Conservation (phyloP, 2,329 filamentous ascomycete genomes). For the Cordyceps militaris region DNA sequence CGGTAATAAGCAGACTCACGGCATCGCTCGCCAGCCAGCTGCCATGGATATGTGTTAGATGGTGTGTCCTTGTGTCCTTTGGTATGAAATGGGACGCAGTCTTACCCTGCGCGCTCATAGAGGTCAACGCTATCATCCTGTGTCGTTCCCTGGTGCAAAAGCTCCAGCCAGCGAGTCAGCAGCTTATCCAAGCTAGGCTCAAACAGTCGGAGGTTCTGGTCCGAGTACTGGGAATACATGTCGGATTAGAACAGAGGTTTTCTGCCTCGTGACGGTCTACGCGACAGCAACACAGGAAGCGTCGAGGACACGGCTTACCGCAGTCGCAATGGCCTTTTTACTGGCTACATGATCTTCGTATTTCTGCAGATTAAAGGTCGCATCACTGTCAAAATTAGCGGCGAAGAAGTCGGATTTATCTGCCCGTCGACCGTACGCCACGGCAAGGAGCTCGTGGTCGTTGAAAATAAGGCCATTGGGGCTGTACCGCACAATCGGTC, state of each 20-base stretch:
- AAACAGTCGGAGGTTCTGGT: background rate
- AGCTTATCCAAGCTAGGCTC: background rate
- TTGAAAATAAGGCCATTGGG: background rate
- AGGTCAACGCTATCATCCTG: background rate
- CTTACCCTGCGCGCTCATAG: background rate
- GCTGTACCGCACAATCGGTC: background rate
- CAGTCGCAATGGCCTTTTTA: background rate
- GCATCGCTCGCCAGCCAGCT: background rate
- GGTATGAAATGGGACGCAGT: background rate
- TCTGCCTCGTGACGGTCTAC: background rate
- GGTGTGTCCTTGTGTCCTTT: background rate
- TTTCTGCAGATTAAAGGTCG: background rate
- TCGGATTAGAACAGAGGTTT: background rate
- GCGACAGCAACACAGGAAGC: background rate
- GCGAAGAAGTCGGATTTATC: background rate
- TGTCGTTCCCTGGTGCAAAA: background rate
- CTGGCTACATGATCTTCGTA: background rate
- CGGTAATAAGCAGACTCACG: background rate
- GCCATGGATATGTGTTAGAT: background rate
- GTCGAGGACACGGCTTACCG: background rate
- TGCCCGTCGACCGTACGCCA: background rate
- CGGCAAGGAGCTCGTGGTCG: background rate
- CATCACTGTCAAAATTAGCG: background rate
- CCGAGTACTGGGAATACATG: background rate
- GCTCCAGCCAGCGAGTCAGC: background rate